These are phyloP conservation scores for Pyrus communis DNA, from an alignment of 306 rosid species.

Conservation along the genomic window DNA sequence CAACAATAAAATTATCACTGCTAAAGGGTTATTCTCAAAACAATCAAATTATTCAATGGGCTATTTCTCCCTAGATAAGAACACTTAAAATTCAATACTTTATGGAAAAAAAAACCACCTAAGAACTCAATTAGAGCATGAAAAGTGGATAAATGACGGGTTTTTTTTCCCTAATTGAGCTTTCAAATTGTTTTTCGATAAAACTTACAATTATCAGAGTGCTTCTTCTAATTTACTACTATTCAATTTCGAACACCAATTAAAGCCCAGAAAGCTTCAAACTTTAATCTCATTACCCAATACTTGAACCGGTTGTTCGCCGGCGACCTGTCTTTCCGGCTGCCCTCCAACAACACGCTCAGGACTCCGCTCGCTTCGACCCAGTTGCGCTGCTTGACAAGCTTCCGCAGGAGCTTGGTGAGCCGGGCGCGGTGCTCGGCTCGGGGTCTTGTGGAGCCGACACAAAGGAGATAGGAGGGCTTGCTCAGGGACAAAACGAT, in stretches of 20 bases:
- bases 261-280: neutral
- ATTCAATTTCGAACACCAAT: neutral
- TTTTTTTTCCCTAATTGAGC: neutral
- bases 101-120: no score
- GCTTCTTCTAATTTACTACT: no score
- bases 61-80: no score
- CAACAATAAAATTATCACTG: neutral
- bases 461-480: conserved; percentile 46
- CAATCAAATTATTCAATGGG: neutral
- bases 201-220: no score
- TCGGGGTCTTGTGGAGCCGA: conserved; percentile 40
- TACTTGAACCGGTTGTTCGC: conserved; percentile 51
- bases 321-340: conserved; percentile 38
- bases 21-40: neutral
- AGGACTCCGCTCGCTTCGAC: conserved; percentile 56
- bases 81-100: no score
- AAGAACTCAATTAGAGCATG: neutral
- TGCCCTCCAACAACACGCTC: conserved; percentile 45
- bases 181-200: no score
- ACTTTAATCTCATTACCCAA: conserved; percentile 28
- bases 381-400: conserved; percentile 50
- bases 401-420: conserved; percentile 29
- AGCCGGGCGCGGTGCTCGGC: conserved; percentile 38
- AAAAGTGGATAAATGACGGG: no score
- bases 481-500: conserved; percentile 34